A percentile compares a stretch with the other conserved stretches of the same genome.
Conservation (phyloP, 176 grass and related monocot genomes). For the Aegilops tauschii region DNA sequence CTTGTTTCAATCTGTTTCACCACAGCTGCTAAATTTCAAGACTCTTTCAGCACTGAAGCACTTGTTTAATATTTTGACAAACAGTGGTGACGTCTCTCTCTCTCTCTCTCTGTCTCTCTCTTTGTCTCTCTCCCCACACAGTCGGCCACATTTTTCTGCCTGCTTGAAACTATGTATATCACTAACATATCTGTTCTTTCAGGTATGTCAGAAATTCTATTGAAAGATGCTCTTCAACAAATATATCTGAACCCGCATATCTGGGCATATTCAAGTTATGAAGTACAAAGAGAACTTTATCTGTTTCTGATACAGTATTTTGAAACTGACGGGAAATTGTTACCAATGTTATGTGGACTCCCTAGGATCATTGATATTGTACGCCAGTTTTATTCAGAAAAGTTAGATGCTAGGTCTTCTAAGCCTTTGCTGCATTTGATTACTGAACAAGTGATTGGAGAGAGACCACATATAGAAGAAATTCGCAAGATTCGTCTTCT, state of each 20-base stretch:
- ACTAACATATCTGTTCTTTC: slow-evolving; percentile 32
- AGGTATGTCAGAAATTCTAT: slow-evolving; percentile 82
- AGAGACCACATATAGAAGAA: slow-evolving; percentile 73
- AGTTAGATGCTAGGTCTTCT: slow-evolving; percentile 51
- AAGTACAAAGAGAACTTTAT: slow-evolving; percentile 89
- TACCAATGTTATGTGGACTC: slow-evolving; percentile 73
- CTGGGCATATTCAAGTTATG: slow-evolving; percentile 74
- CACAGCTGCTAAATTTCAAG: slow-evolving; percentile 71
- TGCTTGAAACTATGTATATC: slow-evolving; percentile 37
- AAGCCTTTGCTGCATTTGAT: slow-evolving; percentile 65
- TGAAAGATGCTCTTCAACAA: slow-evolving; percentile 81
- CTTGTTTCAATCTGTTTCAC: slow-evolving; percentile 82
- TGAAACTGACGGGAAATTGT: slow-evolving; percentile 58
- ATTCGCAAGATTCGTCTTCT: slow-evolving; percentile 84
- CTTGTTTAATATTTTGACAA: slow-evolving; percentile 81
- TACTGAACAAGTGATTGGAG: slow-evolving; percentile 66
- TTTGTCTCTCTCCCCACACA: background rate
- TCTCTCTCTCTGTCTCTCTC: background rate
- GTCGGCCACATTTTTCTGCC: slow-evolving; percentile 13
- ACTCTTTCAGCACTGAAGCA: slow-evolving; percentile 79
- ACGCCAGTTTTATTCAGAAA: slow-evolving; percentile 76
- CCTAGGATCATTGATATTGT: slow-evolving; percentile 81
- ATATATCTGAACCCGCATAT: slow-evolving; percentile 97
- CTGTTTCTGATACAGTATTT: slow-evolving; percentile 93
- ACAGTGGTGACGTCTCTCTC: slow-evolving; percentile 50